phyloP scores from a whole-genome alignment of 2,329 filamentous ascomycete genomes.

The Trichoderma asperellum region DNA sequence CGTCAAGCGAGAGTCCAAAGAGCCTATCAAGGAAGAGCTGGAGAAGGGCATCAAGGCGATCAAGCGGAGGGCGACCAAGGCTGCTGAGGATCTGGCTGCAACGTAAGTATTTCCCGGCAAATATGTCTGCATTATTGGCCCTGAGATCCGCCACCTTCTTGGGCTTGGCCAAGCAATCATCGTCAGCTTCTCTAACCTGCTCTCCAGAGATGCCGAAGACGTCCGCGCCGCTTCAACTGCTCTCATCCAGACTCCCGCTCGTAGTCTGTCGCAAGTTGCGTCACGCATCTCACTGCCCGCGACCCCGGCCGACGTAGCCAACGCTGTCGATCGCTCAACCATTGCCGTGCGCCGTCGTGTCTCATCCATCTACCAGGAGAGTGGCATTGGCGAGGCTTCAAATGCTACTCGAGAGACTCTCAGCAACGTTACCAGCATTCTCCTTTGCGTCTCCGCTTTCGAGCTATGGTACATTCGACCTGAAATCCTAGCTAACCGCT shows the following conservation, averaged over 20 bases:
- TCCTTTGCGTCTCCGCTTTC: conserved; percentile 67
- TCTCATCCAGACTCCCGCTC: conserved; percentile 54
- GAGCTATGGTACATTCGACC: conserved; percentile 72
- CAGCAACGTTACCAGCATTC: conserved; percentile 73
- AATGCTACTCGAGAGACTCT: conserved; percentile 69
- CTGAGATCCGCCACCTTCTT: background rate
- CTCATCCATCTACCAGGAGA: conserved; percentile 64
- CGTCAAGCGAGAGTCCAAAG: conserved; percentile 58
- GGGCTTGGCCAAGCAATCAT: background rate
- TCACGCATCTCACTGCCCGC: conserved; percentile 73
- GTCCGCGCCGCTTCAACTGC: conserved; percentile 48
- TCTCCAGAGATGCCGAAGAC: conserved; percentile 38
- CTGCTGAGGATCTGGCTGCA: conserved; percentile 50
- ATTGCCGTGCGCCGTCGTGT: conserved; percentile 69
- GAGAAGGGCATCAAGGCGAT: conserved; percentile 50
- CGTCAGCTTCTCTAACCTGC: conserved; percentile 16
- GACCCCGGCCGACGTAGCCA: conserved; percentile 76
- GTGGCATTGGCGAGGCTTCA: conserved; percentile 68
- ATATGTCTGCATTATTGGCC: background rate
- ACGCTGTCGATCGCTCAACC: conserved; percentile 74
- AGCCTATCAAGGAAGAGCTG: conserved; percentile 44
- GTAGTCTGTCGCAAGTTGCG: conserved; percentile 57
- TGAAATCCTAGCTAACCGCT: conserved; percentile 71
- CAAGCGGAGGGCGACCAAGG: conserved; percentile 52
- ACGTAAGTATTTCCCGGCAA: conserved; percentile 46